These are phyloP conservation scores for Akebia trifoliata DNA, from an alignment of 164 flowering plant genomes.

Conservation along the genomic window DNA sequence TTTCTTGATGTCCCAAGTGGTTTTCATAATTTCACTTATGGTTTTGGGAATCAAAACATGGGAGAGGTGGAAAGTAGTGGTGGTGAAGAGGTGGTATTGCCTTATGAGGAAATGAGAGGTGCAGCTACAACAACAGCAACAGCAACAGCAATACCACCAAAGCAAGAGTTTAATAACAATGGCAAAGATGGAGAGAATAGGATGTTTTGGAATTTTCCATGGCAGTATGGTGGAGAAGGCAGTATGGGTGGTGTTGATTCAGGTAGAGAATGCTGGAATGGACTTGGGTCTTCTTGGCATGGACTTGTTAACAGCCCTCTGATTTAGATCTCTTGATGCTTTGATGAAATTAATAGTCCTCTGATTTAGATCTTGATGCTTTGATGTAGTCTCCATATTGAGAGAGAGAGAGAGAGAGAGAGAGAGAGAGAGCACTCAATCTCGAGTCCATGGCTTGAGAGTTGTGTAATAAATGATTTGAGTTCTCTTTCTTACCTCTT, in stretches of 20 bases:
- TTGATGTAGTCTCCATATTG: too few species aligned
- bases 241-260: slow-evolving; percentile 33
- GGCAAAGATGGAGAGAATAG: slow-evolving; percentile 29
- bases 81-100: slow-evolving; percentile 21
- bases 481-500: background rate
- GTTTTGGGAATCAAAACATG: slow-evolving; percentile 30
- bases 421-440: too few species aligned
- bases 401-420: too few species aligned
- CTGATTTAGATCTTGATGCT: too few species aligned
- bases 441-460: too few species aligned
- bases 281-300: slow-evolving; percentile 54
- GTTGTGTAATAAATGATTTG: too few species aligned
- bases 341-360: too few species aligned
- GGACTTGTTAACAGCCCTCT: slow-evolving; percentile 72
- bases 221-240: slow-evolving; percentile 47
- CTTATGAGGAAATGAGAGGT: slow-evolving; percentile 29
- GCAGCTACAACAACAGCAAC: slow-evolving; percentile 22
- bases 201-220: slow-evolving; percentile 57
- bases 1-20: slow-evolving; percentile 36
- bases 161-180: slow-evolving; percentile 39
- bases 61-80: slow-evolving; percentile 30
- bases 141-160: slow-evolving; percentile 35
- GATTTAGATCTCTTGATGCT: slow-evolving; percentile 31
- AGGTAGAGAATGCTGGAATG: slow-evolving; percentile 61
- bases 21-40: slow-evolving; percentile 39